Conservation (phyloP, 2,329 filamentous ascomycete genomes). For the Fusarium sp. region DNA sequence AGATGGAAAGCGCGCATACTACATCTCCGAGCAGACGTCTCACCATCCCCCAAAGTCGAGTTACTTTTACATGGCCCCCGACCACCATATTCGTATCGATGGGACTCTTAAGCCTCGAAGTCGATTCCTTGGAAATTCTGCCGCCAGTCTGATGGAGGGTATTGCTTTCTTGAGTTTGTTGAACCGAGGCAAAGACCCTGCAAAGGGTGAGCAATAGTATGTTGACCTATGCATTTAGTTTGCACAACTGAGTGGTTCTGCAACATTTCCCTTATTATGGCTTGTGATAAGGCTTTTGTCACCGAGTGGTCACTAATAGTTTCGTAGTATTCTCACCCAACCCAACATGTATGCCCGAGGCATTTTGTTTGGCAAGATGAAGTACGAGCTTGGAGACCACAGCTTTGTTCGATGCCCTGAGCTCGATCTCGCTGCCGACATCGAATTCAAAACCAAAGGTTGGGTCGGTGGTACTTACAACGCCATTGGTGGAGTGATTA, state of each 20-base stretch:
- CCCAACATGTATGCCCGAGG: slow-evolving; percentile 99
- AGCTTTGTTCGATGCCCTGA: slow-evolving; percentile 94
- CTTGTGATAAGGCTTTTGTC: not conserved
- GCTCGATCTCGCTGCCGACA: slow-evolving; percentile 85
- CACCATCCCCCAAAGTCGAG: slow-evolving; percentile 98
- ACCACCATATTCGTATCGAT: slow-evolving; percentile 94
- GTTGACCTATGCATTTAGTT: slow-evolving; percentile 52
- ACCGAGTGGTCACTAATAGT: slow-evolving; percentile 18
- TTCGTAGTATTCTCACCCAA: slow-evolving; percentile 84
- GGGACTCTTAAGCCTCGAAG: slow-evolving; percentile 95
- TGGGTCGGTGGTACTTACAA: slow-evolving; percentile 98
- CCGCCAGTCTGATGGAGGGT: slow-evolving; percentile 98
- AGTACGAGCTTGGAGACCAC: slow-evolving; percentile 97
- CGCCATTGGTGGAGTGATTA: slow-evolving; percentile 91
- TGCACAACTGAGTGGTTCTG: not conserved
- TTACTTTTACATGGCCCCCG: slow-evolving; percentile 98
- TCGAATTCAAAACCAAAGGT: slow-evolving; percentile 98
- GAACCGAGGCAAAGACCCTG: slow-evolving; percentile 77
- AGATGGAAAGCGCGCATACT: slow-evolving; percentile 88
- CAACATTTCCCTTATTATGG: not conserved
- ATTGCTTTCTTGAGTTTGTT: slow-evolving; percentile 87
- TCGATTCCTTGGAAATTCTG: slow-evolving; percentile 96
- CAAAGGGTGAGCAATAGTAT: slow-evolving; percentile 87
- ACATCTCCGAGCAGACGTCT: slow-evolving; percentile 97
- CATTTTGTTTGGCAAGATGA: slow-evolving; percentile 99